phyloP scores from a whole-genome alignment of 768 basidiomycete species.

The Kwoniella heveanensis region DNA sequence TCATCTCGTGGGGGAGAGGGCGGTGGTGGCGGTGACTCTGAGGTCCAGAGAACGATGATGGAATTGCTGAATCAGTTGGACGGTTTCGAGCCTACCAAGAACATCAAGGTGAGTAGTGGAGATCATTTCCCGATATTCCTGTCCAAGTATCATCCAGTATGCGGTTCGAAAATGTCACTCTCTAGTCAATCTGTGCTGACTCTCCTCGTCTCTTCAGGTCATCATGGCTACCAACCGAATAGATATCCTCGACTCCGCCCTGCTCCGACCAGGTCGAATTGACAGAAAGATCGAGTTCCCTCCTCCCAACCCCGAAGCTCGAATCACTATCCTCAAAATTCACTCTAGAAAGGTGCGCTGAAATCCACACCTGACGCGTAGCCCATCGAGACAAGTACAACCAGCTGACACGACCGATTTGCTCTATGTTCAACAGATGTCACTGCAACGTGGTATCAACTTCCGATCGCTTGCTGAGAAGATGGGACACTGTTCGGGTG shows the following conservation, averaged over 20 bases:
- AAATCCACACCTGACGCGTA: not conserved
- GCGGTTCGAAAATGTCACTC: no score
- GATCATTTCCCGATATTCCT: slow-evolving; percentile 2
- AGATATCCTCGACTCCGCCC: slow-evolving; percentile 91
- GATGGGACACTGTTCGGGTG: slow-evolving; percentile 98
- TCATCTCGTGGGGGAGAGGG: slow-evolving; percentile 82
- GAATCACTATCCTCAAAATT: slow-evolving; percentile 94
- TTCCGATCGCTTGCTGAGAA: slow-evolving; percentile 94
- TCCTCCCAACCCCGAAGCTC: slow-evolving; percentile 87
- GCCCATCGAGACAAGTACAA: no score
- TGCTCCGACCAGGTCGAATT: slow-evolving; percentile 91
- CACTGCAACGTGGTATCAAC: slow-evolving; percentile 94
- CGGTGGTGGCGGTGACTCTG: slow-evolving; percentile 73
- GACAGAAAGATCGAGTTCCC: slow-evolving; percentile 99
- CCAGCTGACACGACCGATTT: not conserved
- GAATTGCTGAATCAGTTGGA: slow-evolving; percentile 86
- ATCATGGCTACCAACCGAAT: slow-evolving; percentile 97
- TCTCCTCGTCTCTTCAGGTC: slow-evolving; percentile 57
- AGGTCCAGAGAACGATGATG: slow-evolving; percentile 88
- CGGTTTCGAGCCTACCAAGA: slow-evolving; percentile 80
- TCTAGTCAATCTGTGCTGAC: no score
- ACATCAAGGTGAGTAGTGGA: slow-evolving; percentile 64
- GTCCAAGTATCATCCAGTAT: no score
- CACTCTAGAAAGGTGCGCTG: slow-evolving; percentile 82
- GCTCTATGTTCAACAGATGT: slow-evolving; percentile 68